Conservation (phyloP, 306 rosid genomes). For the Dalbergia cultrata region DNA sequence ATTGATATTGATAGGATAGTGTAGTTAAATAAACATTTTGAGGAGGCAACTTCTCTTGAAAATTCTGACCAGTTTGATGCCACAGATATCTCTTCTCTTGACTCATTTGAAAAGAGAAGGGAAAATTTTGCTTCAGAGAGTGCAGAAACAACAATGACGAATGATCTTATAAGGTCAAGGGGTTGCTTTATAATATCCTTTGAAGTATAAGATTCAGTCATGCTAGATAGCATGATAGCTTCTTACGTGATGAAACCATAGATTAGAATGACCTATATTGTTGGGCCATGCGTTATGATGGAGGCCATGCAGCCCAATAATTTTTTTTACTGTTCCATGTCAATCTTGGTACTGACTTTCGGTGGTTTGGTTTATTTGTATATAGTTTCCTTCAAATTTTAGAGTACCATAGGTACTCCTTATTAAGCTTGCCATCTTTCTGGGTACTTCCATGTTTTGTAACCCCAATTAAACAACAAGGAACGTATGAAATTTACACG, state of each 20-base stretch:
- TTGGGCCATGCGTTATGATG: not conserved
- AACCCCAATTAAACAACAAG: constrained; percentile 17
- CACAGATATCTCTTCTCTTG: constrained; percentile 29
- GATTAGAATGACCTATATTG: not conserved
- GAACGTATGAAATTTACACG: constrained; percentile 36
- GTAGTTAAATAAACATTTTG: constrained; percentile 6
- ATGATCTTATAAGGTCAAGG: constrained; percentile 21
- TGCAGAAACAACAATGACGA: constrained; percentile 30
- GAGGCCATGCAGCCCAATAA: constrained; percentile 16
- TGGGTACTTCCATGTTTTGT: constrained; percentile 21
- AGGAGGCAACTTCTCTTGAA: constrained; percentile 33
- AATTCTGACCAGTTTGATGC: constrained; percentile 35
- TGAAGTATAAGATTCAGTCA: constrained; percentile 24
- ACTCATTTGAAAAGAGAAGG: not conserved
- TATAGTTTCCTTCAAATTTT: constrained; percentile 13
- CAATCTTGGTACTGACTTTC: constrained; percentile 10
- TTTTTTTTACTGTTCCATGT: not conserved
- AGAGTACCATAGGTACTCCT: constrained; percentile 26
- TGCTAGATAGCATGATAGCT: constrained; percentile 31
- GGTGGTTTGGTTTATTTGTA: constrained; percentile 14
- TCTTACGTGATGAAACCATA: constrained; percentile 31
- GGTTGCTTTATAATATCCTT: constrained; percentile 19
- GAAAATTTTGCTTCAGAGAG: constrained; percentile 23
- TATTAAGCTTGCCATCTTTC: constrained; percentile 26
- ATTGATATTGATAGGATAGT: constrained; percentile 38